Evolutionary conservation across 176 grass and related monocot genomes (phyloP).

Genomic region (Tuctoria greenei): DNA sequence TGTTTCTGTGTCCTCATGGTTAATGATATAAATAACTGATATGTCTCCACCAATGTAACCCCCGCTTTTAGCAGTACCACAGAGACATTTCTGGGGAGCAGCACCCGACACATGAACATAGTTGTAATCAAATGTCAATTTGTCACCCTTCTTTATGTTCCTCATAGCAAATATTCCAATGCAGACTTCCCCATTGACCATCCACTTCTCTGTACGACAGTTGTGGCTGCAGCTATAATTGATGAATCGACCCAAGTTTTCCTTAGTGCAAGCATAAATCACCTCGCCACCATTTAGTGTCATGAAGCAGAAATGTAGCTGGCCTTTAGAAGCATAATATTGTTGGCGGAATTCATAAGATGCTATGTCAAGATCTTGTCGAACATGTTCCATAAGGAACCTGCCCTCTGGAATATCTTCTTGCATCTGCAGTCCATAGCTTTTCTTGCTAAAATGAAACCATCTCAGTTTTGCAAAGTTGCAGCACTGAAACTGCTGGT

Average conservation of each 20-base stretch:
- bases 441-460: slow-evolving; percentile 87
- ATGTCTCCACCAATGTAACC: slow-evolving; percentile 93
- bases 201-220: slow-evolving; percentile 99
- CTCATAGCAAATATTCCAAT: slow-evolving; percentile 95
- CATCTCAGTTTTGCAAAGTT: slow-evolving; percentile 75
- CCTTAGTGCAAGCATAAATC: slow-evolving; percentile 97
- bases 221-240: slow-evolving; percentile 99
- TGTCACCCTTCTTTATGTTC: slow-evolving; percentile 92
- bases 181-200: slow-evolving; percentile 97
- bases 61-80: slow-evolving; percentile 65
- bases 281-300: slow-evolving; percentile 98
- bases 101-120: slow-evolving; percentile 91
- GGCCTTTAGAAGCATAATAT: slow-evolving; percentile 83
- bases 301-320: slow-evolving; percentile 99
- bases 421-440: slow-evolving; percentile 71
- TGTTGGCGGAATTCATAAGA: slow-evolving; percentile 85
- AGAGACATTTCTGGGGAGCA: slow-evolving; percentile 91
- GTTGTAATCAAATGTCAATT: slow-evolving; percentile 97
- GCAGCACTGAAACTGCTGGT: slow-evolving; percentile 91
- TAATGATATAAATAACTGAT: slow-evolving; percentile 51
- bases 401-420: slow-evolving; percentile 74
- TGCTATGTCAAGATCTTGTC: slow-evolving; percentile 88
- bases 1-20: slow-evolving; percentile 41
- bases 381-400: slow-evolving; percentile 99
- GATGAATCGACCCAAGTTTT: slow-evolving; percentile 95